phyloP scores from a whole-genome alignment of 2,329 filamentous ascomycete species.

The Diaporthe sp. region DNA sequence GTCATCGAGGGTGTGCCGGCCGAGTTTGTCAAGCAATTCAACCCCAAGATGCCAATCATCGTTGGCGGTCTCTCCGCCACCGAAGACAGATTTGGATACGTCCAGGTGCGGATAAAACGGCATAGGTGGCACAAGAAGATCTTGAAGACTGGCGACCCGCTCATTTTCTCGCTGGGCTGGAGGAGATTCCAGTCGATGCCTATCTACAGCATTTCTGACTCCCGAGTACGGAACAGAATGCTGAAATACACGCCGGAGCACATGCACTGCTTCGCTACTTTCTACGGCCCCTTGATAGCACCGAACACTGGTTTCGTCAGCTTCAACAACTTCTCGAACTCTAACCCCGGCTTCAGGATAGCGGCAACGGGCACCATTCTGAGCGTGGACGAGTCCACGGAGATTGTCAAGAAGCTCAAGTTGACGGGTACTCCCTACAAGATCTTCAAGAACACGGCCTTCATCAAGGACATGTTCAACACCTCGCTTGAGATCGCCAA shows the following conservation, averaged over 20 bases:
- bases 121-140: constrained; percentile 99
- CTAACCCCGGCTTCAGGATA: constrained; percentile 91
- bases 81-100: constrained; percentile 94
- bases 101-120: constrained; percentile 96
- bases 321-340: constrained; percentile 88
- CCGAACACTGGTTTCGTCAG: constrained; percentile 97
- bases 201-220: constrained; percentile 95
- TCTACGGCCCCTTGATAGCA: constrained; percentile 94
- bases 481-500: constrained; percentile 95
- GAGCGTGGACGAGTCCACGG: constrained; percentile 93
- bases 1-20: constrained; percentile 90
- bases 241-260: constrained; percentile 99
- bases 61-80: constrained; percentile 93
- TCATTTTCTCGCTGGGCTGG: constrained; percentile 98
- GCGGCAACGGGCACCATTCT: constrained; percentile 94
- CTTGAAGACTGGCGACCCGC: constrained; percentile 95
- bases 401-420: constrained; percentile 99
- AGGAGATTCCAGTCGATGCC: constrained; percentile 92
- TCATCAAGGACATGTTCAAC: constrained; percentile 99
- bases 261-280: constrained; percentile 98
- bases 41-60: constrained; percentile 85
- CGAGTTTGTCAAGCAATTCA: constrained; percentile 89
- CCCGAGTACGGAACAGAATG: constrained; percentile 94
- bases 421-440: constrained; percentile 94
- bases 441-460: constrained; percentile 99